Conservation (phyloP, 345 rosid species). For the Leavenworthia alabamica region DNA sequence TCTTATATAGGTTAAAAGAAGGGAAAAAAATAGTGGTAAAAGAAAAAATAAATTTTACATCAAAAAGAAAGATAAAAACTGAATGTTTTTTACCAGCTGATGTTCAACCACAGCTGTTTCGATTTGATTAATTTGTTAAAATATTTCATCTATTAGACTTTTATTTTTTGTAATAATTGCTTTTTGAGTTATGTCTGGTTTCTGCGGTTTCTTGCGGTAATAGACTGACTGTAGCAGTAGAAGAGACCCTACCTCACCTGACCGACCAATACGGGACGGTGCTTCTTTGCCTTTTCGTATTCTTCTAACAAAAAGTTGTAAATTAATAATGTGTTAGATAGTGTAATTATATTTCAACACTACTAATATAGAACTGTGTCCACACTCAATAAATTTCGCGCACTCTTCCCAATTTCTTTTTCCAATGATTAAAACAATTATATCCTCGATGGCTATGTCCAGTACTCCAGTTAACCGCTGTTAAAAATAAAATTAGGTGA, state of each 20-base stretch:
- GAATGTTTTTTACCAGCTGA: neutral
- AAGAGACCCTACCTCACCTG: conserved; percentile 28
- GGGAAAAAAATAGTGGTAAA: neutral
- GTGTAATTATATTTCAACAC: neutral
- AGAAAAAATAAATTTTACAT: neutral
- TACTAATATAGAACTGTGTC: conserved; percentile 7
- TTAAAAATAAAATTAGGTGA: neutral
- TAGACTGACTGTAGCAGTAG: conserved; percentile 33
- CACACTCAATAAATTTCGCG: conserved; percentile 12
- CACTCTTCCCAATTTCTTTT: conserved; percentile 19
- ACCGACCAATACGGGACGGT: conserved; percentile 25
- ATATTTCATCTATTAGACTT: neutral
- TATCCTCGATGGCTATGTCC: conserved; percentile 14
- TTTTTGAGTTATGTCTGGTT: conserved; percentile 23
- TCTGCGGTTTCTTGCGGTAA: conserved; percentile 36
- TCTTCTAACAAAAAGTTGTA: conserved; percentile 20
- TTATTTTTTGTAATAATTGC: neutral
- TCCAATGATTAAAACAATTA: conserved; percentile 23
- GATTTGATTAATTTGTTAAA: neutral
- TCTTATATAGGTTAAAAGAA: neutral
- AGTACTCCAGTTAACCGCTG: conserved; percentile 23
- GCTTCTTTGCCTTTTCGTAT: conserved; percentile 26
- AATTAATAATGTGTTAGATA: neutral
- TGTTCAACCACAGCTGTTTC: conserved; percentile 19
- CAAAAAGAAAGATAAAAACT: neutral